Evolutionary conservation across 176 grass and related monocot species (phyloP).

Genomic region (Musa acuminata): DNA sequence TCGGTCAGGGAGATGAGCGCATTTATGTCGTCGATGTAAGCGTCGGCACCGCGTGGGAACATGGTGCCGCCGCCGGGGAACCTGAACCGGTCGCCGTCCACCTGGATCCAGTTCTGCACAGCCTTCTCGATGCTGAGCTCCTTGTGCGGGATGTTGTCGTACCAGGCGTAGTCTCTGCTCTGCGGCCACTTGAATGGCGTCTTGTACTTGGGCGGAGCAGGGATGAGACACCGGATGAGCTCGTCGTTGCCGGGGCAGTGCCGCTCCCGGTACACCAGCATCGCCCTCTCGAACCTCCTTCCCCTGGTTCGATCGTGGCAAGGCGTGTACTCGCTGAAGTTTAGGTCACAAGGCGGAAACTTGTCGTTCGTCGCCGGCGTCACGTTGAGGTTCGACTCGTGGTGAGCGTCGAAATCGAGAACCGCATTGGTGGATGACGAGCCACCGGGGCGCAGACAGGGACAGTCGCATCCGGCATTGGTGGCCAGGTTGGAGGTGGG

Average conservation of each 20-base stretch:
- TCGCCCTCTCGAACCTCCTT: conserved; percentile 44
- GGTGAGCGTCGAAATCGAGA: conserved; percentile 76
- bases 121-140: conserved; percentile 98
- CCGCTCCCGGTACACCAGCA: conserved; percentile 80
- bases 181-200: conserved; percentile 77
- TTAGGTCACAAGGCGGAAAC: conserved; percentile 52
- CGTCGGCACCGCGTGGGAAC: conserved; percentile 69
- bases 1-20: conserved; percentile 59
- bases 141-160: conserved; percentile 91
- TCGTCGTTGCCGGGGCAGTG: conserved; percentile 71
- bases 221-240: conserved; percentile 68
- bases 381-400: conserved; percentile 40
- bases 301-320: conserved; percentile 71
- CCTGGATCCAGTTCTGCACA: conserved; percentile 90
- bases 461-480: conserved; percentile 27
- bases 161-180: conserved; percentile 81
- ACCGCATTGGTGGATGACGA: conserved; percentile 15
- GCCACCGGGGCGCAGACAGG: conserved; percentile 9
- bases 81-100: conserved; percentile 69
- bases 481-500: conserved; percentile 22
- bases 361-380: conserved; percentile 5
- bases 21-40: conserved; percentile 82
- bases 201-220: conserved; percentile 61
- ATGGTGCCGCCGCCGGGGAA: conserved; percentile 90
- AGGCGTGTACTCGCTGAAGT: conserved; percentile 88